Evolutionary conservation across 208 protist genomes (phyloP), one percentile per base, ranked within the genome.

Genomic region (Crithidia fasciculata): DNA sequence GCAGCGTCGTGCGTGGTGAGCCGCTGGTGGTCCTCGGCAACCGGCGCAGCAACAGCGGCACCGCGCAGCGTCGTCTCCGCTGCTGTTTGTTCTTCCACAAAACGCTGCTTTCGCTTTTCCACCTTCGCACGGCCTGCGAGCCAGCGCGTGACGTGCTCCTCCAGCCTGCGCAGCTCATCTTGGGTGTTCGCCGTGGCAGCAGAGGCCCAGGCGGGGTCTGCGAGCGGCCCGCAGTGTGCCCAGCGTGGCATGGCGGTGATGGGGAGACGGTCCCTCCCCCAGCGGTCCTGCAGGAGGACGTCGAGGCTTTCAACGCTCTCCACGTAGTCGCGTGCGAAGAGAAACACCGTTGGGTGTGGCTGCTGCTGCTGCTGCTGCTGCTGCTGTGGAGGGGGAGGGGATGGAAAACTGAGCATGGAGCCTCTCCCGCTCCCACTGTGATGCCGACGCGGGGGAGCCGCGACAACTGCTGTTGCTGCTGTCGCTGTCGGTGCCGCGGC

Each of bases 241-340:
- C 74, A 79, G 37, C n/a, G 37, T 0, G 74, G 74, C 59, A 73
- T 59, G 9, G 58, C 67, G 28, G 74, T 74, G 19, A 79, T n/a
- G 3, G 74, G 74, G 0, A 79, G 53, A 0, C 63, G 41, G 18
- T 69, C 67, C 37, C 74, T 44, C 13, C 74, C 74, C 74, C 74
- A 79, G 40, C 74, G 74, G 0, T 79, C 74, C 67, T 79, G 66
- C 36, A 79, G 6, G 10, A 79, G 0, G 13, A 43, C 59, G 18
- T 43, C 49, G 36, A 79, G 68, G 10, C 56, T 65, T 2, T 79
- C 49, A 2, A 45, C 63, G 52, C 47, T 40, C 10, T 73, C 58
- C 19, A 79, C 57, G 75, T 81, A 81, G 53, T 80, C 66, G 7
- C 80, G 69, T 0, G 80, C 80, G 8, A 61, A 63, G 2, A 84